Evolutionary conservation across 805 yeast genomes (phyloP).

Genomic region (Myxozyma lipomycoides): DNA sequence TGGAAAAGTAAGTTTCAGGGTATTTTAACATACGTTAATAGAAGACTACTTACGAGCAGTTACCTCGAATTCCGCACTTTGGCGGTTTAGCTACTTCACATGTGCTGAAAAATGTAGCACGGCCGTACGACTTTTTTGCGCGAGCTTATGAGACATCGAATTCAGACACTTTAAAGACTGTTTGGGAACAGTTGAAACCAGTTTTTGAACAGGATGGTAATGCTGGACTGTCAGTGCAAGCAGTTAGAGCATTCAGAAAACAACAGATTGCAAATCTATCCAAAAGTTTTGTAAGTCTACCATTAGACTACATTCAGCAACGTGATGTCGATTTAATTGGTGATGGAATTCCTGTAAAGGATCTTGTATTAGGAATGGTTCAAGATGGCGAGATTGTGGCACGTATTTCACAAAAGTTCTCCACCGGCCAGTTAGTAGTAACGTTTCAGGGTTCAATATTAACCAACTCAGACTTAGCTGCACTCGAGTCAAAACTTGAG

Average conservation of each 20-base stretch:
- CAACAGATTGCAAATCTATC: conserved; percentile 10
- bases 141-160: conserved; percentile 13
- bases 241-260: conserved; percentile 20
- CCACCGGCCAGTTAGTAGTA: conserved; percentile 2
- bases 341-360: conserved; percentile 11
- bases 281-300: conserved; percentile 19
- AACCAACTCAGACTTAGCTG: conserved; percentile 7
- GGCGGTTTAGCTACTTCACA: conserved; percentile 9
- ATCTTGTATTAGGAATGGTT: conserved; percentile 16
- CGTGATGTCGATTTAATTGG: conserved; percentile 15
- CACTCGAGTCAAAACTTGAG: conserved; percentile 7
- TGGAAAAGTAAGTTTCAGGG: conserved; percentile 9
- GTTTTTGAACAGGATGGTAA: conserved; percentile 16
- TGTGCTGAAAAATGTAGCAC: conserved; percentile 8
- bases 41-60: neutral
- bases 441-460: conserved; percentile 7
- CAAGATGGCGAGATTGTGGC: conserved; percentile 8
- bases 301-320: conserved; percentile 10
- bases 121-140: conserved; percentile 23
- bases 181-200: conserved; percentile 17
- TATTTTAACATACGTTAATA: neutral
- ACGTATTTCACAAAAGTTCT: conserved; percentile 6
- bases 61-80: conserved; percentile 10
- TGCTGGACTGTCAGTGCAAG: conserved; percentile 12
- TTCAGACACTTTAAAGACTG: conserved; percentile 7